Evolutionary conservation across 768 basidiomycete genomes (phyloP), one percentile per base, ranked within the genome.

Genomic region (Suillus variegatus): DNA sequence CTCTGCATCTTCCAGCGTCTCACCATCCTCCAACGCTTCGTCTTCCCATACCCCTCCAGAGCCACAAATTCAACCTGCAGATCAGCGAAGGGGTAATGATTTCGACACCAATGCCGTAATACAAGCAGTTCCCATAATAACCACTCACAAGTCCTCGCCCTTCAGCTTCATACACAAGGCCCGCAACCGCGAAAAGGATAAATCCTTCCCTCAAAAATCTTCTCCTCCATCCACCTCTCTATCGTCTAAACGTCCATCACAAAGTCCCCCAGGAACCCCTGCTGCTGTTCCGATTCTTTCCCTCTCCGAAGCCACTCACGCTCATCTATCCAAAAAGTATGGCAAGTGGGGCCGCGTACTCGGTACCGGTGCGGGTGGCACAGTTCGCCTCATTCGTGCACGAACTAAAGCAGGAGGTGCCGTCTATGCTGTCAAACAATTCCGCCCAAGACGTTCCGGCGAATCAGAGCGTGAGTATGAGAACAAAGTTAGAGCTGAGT

Each of bases 401-500:
- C 86, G 84, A 75, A 79, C 73, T 69, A 97, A 97, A 83, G 86
- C 86, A 36, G 95, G 94, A 25, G 91, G 92, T 20, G 82, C 84
- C 60, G 89, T 95, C 60, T 99, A 91, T 77, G 97, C 97, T 56
- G 97, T 97, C 69, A 99, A 99, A 79, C 95, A 99, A 80, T 99
- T 99, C 73, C 85, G 97, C 57, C 92, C 95, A 52, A 93, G 94
- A 70, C 87, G 95, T 65, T 72, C 83, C 4, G 94, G 94, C 40
- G 97, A 99, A 82, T 85, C 85, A 35, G 94, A 95, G 79, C 92
- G 94, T 79, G 97, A 99, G 81, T 99, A 99, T 76, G 95, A 98
- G 88, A 97, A 98, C 82, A 99, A 99, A 81, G 96, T 99, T 64
- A 97, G 96, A 1, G 97, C 97, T 35, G 97, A 99, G 77, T 99